Conservation (phyloP, 768 basidiomycete genomes). For the Scleroderma citrinum region DNA sequence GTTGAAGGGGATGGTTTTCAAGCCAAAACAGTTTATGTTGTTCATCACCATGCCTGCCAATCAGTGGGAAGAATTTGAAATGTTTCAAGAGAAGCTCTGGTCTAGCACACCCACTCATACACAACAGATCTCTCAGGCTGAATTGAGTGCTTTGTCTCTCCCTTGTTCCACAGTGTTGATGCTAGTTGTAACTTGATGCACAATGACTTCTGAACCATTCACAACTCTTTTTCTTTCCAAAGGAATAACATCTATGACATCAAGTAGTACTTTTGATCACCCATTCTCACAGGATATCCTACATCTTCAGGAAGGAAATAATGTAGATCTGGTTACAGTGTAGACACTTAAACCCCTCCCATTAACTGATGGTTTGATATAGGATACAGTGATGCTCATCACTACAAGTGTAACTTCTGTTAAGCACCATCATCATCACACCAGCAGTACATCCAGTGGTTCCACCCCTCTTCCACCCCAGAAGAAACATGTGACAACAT, state of each 20-base stretch:
- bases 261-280: neutral
- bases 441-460: neutral
- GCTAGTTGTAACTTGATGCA: neutral
- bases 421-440: neutral
- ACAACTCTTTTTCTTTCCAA: neutral
- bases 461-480: neutral
- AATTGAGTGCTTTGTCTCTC: no score
- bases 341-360: neutral
- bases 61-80: conserved; percentile 5
- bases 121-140: no score
- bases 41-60: conserved; percentile 1
- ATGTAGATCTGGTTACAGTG: neutral
- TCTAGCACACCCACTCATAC: neutral
- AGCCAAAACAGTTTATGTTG: neutral
- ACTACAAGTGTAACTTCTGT: no score
- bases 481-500: no score
- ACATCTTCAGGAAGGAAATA: neutral
- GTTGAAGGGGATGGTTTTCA: conserved; percentile 1
- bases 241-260: neutral
- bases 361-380: neutral
- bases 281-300: neutral
- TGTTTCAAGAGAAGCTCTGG: neutral
- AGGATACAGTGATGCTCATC: neutral
- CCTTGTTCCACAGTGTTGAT: neutral
- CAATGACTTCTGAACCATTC: neutral